Conservation (phyloP, 257 asterid species). For the Jacaranda copaia region DNA sequence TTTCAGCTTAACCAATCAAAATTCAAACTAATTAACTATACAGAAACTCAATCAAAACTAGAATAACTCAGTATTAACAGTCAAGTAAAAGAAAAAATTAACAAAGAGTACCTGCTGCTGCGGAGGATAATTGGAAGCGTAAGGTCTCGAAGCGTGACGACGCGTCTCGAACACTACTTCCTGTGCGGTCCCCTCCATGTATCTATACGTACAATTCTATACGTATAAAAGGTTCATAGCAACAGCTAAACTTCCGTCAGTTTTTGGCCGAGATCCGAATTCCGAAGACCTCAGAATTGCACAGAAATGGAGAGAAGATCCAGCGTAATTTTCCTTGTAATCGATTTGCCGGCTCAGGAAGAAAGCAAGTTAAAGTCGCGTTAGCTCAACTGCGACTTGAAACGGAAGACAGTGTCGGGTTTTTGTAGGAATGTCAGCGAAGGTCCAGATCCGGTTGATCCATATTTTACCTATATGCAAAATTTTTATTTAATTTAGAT, state of each 20-base stretch:
- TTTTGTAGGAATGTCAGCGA: too few relatives aligned
- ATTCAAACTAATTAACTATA: conserved; percentile 26
- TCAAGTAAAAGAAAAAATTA: conserved; percentile 3
- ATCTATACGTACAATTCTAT: conserved; percentile 15
- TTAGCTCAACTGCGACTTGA: neutral
- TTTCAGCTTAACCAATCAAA: conserved; percentile 55
- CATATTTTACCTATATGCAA: too few relatives aligned
- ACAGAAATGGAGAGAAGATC: conserved; percentile 35
- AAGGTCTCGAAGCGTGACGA: conserved; percentile 82
- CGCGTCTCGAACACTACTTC: conserved; percentile 73
- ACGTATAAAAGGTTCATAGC: conserved; percentile 23
- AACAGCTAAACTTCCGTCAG: conserved; percentile 31
- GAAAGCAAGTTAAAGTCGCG: conserved; percentile 26
- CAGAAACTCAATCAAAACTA: conserved; percentile 25
- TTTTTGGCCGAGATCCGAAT: conserved; percentile 47
- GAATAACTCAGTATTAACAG: conserved; percentile 19
- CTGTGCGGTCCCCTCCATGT: conserved; percentile 55
- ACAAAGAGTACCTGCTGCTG: conserved; percentile 54
- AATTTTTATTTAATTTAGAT: too few relatives aligned
- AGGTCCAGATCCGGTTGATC: too few relatives aligned
- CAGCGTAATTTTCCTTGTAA: neutral
- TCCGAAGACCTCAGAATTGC: conserved; percentile 37
- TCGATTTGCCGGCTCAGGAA: conserved; percentile 29
- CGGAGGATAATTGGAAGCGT: conserved; percentile 81
- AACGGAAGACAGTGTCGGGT: neutral